phyloP scores from a whole-genome alignment of 2,329 filamentous ascomycete genomes.

The Xylaria sp. region DNA sequence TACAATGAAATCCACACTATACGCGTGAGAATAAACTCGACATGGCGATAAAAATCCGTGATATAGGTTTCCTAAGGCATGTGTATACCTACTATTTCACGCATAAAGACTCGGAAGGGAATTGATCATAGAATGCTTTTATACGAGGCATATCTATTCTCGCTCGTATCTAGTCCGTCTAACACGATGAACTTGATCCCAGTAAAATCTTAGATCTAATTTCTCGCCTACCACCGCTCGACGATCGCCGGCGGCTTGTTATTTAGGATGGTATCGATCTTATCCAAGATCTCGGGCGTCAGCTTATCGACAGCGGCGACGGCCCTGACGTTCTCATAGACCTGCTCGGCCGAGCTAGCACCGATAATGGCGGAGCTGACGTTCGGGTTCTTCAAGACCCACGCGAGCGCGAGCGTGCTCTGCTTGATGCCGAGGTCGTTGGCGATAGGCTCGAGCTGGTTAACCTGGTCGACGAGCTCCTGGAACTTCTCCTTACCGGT shows the following conservation, averaged over 20 bases:
- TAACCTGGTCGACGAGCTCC: constrained; percentile 67
- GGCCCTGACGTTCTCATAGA: constrained; percentile 68
- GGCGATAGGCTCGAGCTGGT: constrained; percentile 69
- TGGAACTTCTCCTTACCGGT: constrained; percentile 65
- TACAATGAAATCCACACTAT: neutral
- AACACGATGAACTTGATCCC: neutral
- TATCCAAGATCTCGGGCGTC: constrained; percentile 66
- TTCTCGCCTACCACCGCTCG: constrained; percentile 45
- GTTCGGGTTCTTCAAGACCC: constrained; percentile 70
- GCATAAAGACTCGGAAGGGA: neutral
- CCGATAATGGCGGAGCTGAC: constrained; percentile 71
- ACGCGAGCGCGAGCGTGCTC: constrained; percentile 67
- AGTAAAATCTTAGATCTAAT: neutral
- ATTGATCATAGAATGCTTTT: neutral
- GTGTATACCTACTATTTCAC: neutral
- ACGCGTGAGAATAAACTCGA: neutral
- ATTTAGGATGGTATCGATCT: constrained; percentile 68
- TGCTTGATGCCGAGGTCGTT: constrained; percentile 69
- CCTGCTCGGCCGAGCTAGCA: constrained; percentile 66
- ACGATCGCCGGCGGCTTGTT: constrained; percentile 64
- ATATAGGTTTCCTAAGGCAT: neutral
- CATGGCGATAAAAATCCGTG: neutral
- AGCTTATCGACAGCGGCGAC: constrained; percentile 64
- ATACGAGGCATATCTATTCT: neutral
- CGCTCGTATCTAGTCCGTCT: neutral